phyloP scores from a whole-genome alignment of 345 rosid genomes.

The Toxicodendron radicans region DNA sequence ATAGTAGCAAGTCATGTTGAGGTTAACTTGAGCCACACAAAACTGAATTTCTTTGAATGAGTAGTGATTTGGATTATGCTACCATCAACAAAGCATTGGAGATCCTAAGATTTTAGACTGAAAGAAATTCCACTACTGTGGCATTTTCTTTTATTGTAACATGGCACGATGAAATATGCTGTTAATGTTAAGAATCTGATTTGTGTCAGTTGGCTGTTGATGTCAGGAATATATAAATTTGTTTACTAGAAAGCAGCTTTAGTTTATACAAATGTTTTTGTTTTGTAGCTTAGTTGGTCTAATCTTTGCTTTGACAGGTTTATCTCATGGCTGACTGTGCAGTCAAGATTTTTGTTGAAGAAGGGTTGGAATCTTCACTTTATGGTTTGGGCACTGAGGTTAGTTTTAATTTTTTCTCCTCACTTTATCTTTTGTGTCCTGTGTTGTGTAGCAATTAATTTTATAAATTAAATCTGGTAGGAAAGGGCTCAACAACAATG shows the following conservation, averaged over 20 bases:
- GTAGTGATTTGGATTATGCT: not conserved
- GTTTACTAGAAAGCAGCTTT: not conserved
- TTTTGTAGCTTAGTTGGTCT: constrained; percentile 25
- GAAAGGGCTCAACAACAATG: not conserved
- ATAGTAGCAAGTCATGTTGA: not conserved
- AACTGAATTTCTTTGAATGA: not conserved
- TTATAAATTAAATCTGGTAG: not conserved
- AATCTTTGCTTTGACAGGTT: constrained; percentile 51
- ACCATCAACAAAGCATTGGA: not conserved
- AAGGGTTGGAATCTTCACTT: constrained; percentile 74
- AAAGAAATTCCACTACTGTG: not conserved
- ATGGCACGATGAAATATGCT: constrained; percentile 9
- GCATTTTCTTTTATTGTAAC: not conserved
- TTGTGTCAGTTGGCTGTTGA: not conserved
- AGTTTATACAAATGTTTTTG: not conserved
- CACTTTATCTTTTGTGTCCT: not conserved
- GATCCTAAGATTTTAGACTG: constrained; percentile 3
- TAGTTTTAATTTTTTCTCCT: not conserved
- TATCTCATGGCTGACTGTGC: constrained; percentile 70
- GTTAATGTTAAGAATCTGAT: constrained; percentile 15
- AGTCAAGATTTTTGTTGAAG: constrained; percentile 83
- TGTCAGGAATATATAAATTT: not conserved
- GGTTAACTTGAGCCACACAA: constrained; percentile 1
- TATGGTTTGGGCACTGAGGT: constrained; percentile 93
- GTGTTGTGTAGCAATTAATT: not conserved